Base-by-base conservation (phyloP, 805 yeast genomes). In the Suhomyces tanzawaensis region DNA sequence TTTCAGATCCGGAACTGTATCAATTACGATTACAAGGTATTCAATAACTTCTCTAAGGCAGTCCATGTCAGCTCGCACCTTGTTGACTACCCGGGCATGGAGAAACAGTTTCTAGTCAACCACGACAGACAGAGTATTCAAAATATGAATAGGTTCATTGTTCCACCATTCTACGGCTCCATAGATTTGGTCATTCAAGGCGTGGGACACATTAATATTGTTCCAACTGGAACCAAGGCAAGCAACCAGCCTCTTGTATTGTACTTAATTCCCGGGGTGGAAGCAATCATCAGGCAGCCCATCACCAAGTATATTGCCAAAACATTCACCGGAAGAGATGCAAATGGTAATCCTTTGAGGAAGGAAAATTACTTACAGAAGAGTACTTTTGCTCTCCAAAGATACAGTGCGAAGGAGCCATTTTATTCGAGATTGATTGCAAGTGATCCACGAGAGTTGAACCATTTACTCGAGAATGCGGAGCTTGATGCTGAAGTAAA, bases 131-230 rank as follows among this genome's bases (percentile, higher is more conserved):
- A 45, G 3, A 42, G 45, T 19, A 39, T 58, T 12, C 44, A 41
- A n/a, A 60, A 77, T 40, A 43, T 26, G 46, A 41, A 21, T 38
- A 28, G 49, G 32, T 81, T 71, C 44, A 65, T 75, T 2, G 66
- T 85, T 3, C 91, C 93, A 0, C 85, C 87, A n/a, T 84, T 84
- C 48, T 65, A 60, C 41, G 91, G 91, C 0, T 54, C 74, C 4
- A 61, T 85, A 7, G 95, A 85, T 49, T 49, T 85, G 19, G 82
- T 85, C 2, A 47, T 85, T 7, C 77, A 76, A 36, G 79, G 79
- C 42, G 53, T 80, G n/a, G 93, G 93, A 0, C 80, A 72, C 47
- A 44, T 84, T 2, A 73, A 77, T 25, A 55, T 85, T 12, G 71
- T 69, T 4, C 82, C 89, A 2, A 80, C 85, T 0, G 84, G 87